Conservation (phyloP, 2,329 filamentous ascomycete genomes). For the Paraconiothyrium sp. region DNA sequence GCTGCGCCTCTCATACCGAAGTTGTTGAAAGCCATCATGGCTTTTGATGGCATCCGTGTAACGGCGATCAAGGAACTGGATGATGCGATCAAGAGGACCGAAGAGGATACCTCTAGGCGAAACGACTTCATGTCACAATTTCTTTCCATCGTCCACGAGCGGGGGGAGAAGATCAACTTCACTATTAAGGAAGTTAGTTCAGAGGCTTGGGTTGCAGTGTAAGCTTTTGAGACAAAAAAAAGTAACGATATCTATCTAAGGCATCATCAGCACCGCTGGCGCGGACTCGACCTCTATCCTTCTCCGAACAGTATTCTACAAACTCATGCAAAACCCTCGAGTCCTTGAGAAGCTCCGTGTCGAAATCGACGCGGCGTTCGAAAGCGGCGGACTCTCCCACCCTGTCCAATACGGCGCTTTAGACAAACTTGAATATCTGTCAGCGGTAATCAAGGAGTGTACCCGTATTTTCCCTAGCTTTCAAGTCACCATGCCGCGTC, state of each 20-base stretch:
- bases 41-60: slow-evolving; percentile 23
- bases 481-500: slow-evolving; percentile 27
- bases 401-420: slow-evolving; percentile 24
- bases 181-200: slow-evolving; percentile 23
- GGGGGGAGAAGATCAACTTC: slow-evolving; percentile 46
- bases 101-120: slow-evolving; percentile 16
- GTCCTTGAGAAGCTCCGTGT: slow-evolving; percentile 18
- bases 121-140: slow-evolving; percentile 44
- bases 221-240: slow-evolving; percentile 20
- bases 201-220: slow-evolving; percentile 40
- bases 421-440: slow-evolving; percentile 50
- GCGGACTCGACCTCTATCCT: slow-evolving; percentile 48
- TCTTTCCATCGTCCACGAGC: slow-evolving; percentile 37
- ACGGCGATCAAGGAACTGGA: slow-evolving; percentile 21
- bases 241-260: not conserved
- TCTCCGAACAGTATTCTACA: slow-evolving; percentile 50
- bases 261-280: slow-evolving; percentile 37
- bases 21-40: slow-evolving; percentile 30
- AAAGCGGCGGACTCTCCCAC: slow-evolving; percentile 16
- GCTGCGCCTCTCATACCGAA: slow-evolving; percentile 24
- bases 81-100: slow-evolving; percentile 17
- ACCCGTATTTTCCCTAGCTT: slow-evolving; percentile 52
- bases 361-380: slow-evolving; percentile 30
- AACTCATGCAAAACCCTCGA: slow-evolving; percentile 45
- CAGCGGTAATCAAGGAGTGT: slow-evolving; percentile 56